A percentile compares a stretch with the other conserved stretches of the same genome.
phyloP scores from a whole-genome alignment of 73 alveolate genomes.

The Paramecium sexaurelia region DNA sequence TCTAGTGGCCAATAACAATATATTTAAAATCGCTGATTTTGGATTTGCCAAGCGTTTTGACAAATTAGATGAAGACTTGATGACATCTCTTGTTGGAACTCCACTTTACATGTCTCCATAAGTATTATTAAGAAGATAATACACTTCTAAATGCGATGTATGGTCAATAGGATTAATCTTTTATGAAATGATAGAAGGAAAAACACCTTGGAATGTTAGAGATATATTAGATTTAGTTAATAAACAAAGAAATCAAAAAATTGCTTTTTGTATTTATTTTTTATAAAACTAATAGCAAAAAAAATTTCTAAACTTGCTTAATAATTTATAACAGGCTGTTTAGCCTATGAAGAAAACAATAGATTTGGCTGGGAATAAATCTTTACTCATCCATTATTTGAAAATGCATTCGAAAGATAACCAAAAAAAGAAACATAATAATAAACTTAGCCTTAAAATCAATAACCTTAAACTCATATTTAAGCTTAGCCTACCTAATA shows the following conservation, averaged over 20 bases:
- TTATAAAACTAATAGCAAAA: neutral
- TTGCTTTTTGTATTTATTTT: neutral
- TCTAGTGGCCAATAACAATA: conserved; percentile 65
- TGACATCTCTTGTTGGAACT: conserved; percentile 70
- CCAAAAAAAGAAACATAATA: neutral
- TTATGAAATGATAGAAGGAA: conserved; percentile 68
- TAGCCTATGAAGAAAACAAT: conserved; percentile 43
- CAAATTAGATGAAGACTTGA: conserved; percentile 62
- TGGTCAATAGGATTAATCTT: conserved; percentile 70
- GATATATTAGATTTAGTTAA: conserved; percentile 62
- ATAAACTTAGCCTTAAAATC: neutral
- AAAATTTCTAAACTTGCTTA: conserved; percentile 20
- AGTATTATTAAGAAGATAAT: conserved; percentile 58
- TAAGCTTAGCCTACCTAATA: neutral
- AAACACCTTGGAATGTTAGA: conserved; percentile 71
- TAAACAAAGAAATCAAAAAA: conserved; percentile 57
- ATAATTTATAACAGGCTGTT: conserved; percentile 17
- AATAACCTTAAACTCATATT: neutral
- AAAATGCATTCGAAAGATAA: conserved; percentile 48
- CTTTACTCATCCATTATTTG: conserved; percentile 52
- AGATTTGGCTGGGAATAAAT: conserved; percentile 56
- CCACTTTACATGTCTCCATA: conserved; percentile 72
- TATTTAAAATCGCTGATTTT: conserved; percentile 68
- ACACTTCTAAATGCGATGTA: conserved; percentile 69
- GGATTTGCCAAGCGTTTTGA: conserved; percentile 70